Percentiles rank a stretch among this genome's conserved stretches.
Conservation (phyloP, 108 stramenopile species). For the Cyclotella baltica region DNA sequence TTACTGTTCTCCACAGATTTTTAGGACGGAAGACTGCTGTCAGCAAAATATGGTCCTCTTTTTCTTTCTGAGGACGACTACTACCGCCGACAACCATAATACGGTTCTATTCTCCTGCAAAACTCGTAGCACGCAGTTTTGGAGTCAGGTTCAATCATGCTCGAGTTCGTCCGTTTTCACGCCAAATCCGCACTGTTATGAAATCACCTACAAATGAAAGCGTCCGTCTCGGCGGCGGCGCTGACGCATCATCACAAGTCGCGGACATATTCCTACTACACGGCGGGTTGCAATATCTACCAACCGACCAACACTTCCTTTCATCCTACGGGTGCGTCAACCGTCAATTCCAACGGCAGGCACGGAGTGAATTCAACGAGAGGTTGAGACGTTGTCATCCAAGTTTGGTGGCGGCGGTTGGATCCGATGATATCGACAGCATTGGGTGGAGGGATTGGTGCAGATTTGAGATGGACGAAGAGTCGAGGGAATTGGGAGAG, state of each 20-base stretch:
- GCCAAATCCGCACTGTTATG: too few relatives aligned
- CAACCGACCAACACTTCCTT: background rate
- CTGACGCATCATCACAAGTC: background rate
- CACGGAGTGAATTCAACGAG: background rate
- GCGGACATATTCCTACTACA: background rate
- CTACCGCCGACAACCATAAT: too few relatives aligned
- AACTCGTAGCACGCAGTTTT: too few relatives aligned
- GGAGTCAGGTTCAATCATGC: too few relatives aligned
- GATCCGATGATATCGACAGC: background rate
- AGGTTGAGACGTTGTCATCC: background rate
- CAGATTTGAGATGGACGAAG: background rate
- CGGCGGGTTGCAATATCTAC: background rate
- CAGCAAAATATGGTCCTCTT: too few relatives aligned
- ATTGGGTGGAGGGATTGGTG: background rate
- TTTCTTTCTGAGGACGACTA: too few relatives aligned
- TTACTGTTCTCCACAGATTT: too few relatives aligned
- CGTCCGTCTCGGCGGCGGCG: too few relatives aligned
- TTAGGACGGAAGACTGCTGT: too few relatives aligned
- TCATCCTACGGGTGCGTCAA: background rate
- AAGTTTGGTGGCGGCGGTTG: background rate
- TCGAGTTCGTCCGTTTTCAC: too few relatives aligned
- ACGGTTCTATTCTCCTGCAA: too few relatives aligned
- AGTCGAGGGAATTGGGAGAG: background rate
- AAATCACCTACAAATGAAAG: too few relatives aligned
- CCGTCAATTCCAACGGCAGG: background rate